Percentiles rank a stretch among this genome's conserved stretches.
phyloP scores from a whole-genome alignment of 1,284 basidiomycete genomes.

The Puccinia coronata region DNA sequence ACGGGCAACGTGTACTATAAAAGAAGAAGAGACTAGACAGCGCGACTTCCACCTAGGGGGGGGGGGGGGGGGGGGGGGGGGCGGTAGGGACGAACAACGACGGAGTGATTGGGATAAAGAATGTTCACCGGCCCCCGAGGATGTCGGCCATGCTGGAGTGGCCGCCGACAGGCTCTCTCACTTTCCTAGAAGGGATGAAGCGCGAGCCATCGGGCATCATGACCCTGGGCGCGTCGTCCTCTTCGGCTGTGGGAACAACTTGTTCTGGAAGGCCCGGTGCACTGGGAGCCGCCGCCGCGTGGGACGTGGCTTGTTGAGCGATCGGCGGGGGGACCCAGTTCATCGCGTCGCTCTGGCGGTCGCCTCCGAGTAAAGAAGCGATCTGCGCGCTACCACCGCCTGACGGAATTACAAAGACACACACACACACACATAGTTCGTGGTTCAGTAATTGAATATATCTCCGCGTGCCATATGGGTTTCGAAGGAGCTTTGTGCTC shows the following conservation, averaged over 20 bases:
- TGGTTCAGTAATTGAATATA: too few species aligned
- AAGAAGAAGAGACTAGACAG: too few species aligned
- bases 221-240: background rate
- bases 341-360: background rate
- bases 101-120: too few species aligned
- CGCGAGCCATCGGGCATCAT: slow-evolving; percentile 40
- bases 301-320: background rate
- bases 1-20: too few species aligned
- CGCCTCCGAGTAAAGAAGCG: slow-evolving; percentile 26
- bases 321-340: slow-evolving; percentile 27
- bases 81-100: background rate
- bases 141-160: slow-evolving; percentile 37
- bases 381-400: slow-evolving; percentile 44
- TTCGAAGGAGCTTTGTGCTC: too few species aligned
- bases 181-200: slow-evolving; percentile 39
- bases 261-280: background rate
- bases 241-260: background rate
- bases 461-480: too few species aligned
- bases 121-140: slow-evolving; percentile 15
- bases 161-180: slow-evolving; percentile 44
- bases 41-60: too few species aligned
- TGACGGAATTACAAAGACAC: background rate
- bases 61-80: too few species aligned
- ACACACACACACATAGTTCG: too few species aligned
- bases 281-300: background rate